Evolutionary conservation across 441 rosid species (phyloP), one percentile per base, ranked within the genome.

Genomic region (Rhodomyrtus psidioides): DNA sequence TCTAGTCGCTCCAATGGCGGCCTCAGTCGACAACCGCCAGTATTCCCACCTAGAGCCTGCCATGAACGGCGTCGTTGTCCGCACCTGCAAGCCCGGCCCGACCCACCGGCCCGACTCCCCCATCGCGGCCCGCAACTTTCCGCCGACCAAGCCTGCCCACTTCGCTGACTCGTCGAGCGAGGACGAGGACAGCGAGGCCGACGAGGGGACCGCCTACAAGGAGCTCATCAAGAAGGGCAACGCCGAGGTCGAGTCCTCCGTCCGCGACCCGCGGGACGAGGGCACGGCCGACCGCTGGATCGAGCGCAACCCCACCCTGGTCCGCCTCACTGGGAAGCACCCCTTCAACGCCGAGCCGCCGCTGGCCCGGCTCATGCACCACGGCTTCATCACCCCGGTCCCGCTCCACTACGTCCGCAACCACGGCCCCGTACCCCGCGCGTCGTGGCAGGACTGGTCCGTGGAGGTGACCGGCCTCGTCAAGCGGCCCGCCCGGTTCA

Each of bases 391-490:
- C 84, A 95, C 98, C 54, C 98, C 98, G 5, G 96, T 93, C 13
- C 96, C 98, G 5, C 97, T 97, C 87, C 98, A 97, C 86, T 97
- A 95, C 89, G 98, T 97, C 55, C 96, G 98, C 27, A 97, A 96
- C 92, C 99, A 95, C 85, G 98, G 97, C 4, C 8, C 93, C 0
- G 98, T 97, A 49, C 99, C 98, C 1, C 92, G 88, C 85, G 92
- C 91, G 15, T 82, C 91, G 1, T 97, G 97, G 98, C 87, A 90
- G 0, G 93, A 91, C 46, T 97, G 99, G 99, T 87, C 92, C 10
- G 87, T 97, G 53, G 99, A 97, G 85, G 83, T 97, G 16, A 88
- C 93, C 53, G 99, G 98, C 19, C 90, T 97, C 57, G 97, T 97
- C 8, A 95, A 92, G 46, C 89, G 91, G 7, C 97, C 97, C 8